Evolutionary conservation across 2,329 filamentous ascomycete species (phyloP).

Genomic region (Chalara sp.): DNA sequence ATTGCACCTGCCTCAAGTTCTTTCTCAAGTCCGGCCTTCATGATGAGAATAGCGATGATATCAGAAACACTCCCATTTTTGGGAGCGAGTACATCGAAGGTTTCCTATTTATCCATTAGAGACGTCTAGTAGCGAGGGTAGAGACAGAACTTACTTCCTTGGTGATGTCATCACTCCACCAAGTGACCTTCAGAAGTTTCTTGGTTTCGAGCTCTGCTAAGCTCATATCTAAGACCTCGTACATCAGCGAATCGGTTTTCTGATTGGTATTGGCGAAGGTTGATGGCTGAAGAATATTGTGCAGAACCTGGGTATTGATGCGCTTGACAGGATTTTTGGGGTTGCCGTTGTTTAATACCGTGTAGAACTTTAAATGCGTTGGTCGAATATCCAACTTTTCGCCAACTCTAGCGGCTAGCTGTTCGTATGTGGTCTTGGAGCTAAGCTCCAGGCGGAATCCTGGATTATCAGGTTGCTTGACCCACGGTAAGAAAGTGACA

Average conservation of each 20-base stretch:
- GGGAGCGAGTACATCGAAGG: constrained; percentile 75
- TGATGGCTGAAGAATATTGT: constrained; percentile 69
- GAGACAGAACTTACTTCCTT: constrained; percentile 62
- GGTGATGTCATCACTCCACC: constrained; percentile 81
- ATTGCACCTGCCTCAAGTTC: constrained; percentile 64
- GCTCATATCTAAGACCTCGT: constrained; percentile 91
- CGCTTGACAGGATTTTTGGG: constrained; percentile 75
- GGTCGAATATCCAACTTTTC: constrained; percentile 69
- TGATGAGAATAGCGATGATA: constrained; percentile 66
- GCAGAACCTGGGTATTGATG: constrained; percentile 57
- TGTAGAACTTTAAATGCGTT: constrained; percentile 88
- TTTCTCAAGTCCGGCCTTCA: constrained; percentile 72
- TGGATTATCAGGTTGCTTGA: constrained; percentile 36
- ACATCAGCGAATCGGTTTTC: constrained; percentile 74
- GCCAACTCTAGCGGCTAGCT: constrained; percentile 76
- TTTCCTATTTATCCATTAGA: constrained; percentile 46
- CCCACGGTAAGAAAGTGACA: constrained; percentile 70
- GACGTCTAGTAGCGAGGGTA: no score
- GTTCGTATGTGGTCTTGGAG: constrained; percentile 85
- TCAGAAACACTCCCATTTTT: constrained; percentile 80
- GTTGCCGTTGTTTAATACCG: constrained; percentile 68
- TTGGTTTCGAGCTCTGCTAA: constrained; percentile 89
- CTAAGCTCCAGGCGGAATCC: constrained; percentile 74
- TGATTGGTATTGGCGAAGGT: constrained; percentile 65
- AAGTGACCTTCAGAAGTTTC: constrained; percentile 76